Percentiles rank a stretch among this genome's conserved stretches.
phyloP scores from a whole-genome alignment of 345 rosid species.

The Ceriops decandra region DNA sequence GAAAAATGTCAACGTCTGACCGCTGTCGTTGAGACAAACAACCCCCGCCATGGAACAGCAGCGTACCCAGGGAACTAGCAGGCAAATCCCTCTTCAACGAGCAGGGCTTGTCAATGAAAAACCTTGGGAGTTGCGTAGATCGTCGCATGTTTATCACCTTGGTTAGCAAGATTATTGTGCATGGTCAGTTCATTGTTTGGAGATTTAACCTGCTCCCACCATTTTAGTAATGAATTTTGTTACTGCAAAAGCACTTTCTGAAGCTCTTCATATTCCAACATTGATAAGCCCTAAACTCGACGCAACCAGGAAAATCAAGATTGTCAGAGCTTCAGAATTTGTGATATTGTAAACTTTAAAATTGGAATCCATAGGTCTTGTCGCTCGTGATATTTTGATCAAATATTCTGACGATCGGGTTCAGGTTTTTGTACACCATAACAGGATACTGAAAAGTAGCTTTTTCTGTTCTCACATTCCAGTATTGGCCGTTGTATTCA shows the following conservation, averaged over 20 bases:
- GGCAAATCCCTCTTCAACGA: neutral
- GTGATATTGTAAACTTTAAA: neutral
- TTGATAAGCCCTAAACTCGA: no score
- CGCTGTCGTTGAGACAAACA: neutral
- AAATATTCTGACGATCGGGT: neutral
- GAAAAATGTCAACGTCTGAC: neutral
- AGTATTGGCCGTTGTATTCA: no score
- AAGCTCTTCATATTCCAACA: neutral
- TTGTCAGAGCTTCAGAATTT: neutral
- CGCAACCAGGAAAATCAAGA: no score
- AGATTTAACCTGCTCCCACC: slow-evolving; percentile 79
- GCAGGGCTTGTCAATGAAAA: slow-evolving; percentile 52
- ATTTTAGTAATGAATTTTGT: slow-evolving; percentile 56
- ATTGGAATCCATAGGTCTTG: neutral
- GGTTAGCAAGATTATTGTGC: slow-evolving; percentile 53
- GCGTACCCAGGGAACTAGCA: neutral
- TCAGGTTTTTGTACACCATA: neutral
- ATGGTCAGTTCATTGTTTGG: slow-evolving; percentile 49
- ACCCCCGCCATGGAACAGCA: neutral
- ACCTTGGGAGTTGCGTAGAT: slow-evolving; percentile 65
- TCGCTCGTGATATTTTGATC: neutral
- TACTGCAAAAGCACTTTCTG: slow-evolving; percentile 63
- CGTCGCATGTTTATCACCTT: slow-evolving; percentile 63
- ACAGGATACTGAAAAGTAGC: no score
- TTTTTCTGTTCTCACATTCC: no score